Evolutionary conservation across 2,329 filamentous ascomycete genomes (phyloP), one percentile per base, ranked within the genome.

Genomic region (Epichloe sp.): DNA sequence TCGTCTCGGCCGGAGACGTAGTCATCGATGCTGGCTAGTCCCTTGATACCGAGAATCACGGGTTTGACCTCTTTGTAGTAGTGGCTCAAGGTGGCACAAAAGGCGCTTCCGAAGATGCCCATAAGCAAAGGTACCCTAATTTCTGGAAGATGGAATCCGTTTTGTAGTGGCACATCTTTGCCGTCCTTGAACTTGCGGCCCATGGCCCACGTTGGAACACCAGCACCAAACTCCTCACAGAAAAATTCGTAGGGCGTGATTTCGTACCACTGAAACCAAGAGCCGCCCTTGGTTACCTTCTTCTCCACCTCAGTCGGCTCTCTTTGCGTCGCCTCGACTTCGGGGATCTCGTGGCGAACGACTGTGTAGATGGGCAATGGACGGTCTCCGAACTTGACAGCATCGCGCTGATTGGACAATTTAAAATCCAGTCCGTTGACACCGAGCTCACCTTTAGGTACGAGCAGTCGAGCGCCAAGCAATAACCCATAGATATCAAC

Each of bases 251-350:
- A 96, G 0, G 91, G 91, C 0, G 88, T 94, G 60, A 91, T 85
- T 62, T 98, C 93, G 58, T 93, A 96, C 91, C 93, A 97, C 60
- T 98, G 91, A 60, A 97, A 98, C 87, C 90, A 97, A 2, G 88
- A 77, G 61, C 94, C 85, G 53, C 76, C 74, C 60, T 70, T 80
- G 10, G 77, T 71, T 48, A 70, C 65, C 56, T 73, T 70, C 57
- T 80, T 78, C 40, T 54, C 50, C 43, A 26, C 42, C 36, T 54
- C 50, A 3, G 50, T 52, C 47, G 50, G 52, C 50, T 49, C 46
- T 37, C 49, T 34, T 21, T 47, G 44, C 0, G 71, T 74, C 19
- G 69, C 66, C 53, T 82, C 75, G 1, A 72, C 49, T 36, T 68
- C 45, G 0, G 91, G 93, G 23, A 98, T 97, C 65, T 98, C 93